Base-by-base conservation (phyloP, 192 early-diverging fungal species). In the Backusella parvicylindrica region DNA sequence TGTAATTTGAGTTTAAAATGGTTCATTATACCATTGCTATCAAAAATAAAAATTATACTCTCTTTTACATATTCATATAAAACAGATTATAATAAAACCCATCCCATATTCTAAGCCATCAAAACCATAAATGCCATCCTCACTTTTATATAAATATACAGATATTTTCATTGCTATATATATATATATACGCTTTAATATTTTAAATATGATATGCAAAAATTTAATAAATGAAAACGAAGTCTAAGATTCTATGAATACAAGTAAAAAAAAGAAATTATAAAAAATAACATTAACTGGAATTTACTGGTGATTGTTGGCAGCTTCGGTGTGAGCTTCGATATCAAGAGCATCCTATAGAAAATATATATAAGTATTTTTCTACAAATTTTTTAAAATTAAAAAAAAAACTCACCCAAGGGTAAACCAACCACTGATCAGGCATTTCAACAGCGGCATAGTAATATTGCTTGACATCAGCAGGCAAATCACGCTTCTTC, bases 381-480 rank as follows among this genome's bases (percentile, higher is more conserved):
- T 7, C 3, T 38, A 38, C 11, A 3, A 6, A 9, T 38, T 56
- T 23, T 26, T 56, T 28, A 0, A 26, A 56, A n/a, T n/a, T n/a
- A n/a, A 47, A 47, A 43, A 47, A 3, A 0, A 16, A 43, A 56
- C 53, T 56, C 26, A 56, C 53, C 91, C 91, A 92, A 31, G 92
- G 92, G 77, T 92, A 92, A 32, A 88, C 87, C 66, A 92, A 64
- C 92, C 92, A 94, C 71, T 86, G 84, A 77, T 94, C 92, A 15
- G 90, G 88, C 77, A 91, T 91, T 21, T 91, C 87, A 36, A 86
- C 89, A 64, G 89, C 89, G n/a, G 92, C 88, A 68, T 83, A 94
- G 74, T 94, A 94, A 32, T 87, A 78, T 72, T 84, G 75, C 81
- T 91, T 93, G 23, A 86, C 73, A 28, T 84, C 82, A 21, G 83